Evolutionary conservation across 2,329 filamentous ascomycete genomes (phyloP).

Genomic region (Xylaria sp.): DNA sequence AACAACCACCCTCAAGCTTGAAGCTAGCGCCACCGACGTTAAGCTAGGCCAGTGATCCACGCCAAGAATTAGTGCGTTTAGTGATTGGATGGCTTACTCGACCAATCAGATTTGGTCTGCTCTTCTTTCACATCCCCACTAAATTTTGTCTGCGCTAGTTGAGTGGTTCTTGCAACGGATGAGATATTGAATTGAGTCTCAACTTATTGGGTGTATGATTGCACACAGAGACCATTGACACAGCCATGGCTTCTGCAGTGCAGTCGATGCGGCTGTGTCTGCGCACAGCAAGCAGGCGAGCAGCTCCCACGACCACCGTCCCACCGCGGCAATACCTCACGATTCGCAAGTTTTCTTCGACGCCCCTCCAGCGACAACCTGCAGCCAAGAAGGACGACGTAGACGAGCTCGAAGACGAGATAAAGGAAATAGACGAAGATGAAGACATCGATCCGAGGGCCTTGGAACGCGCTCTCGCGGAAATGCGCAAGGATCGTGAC

Average conservation of each 20-base stretch:
- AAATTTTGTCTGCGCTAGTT: constrained; percentile 32
- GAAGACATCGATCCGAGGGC: constrained; percentile 25
- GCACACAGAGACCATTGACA: constrained; percentile 38
- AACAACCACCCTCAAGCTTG: no score
- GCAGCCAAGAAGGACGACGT: constrained; percentile 41
- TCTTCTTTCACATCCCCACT: constrained; percentile 32
- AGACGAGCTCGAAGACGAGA: constrained; percentile 38
- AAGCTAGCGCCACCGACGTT: background rate
- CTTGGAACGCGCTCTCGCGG: background rate
- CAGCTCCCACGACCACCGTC: constrained; percentile 38
- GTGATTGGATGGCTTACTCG: constrained; percentile 16
- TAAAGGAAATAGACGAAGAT: constrained; percentile 21
- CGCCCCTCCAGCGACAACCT: constrained; percentile 39
- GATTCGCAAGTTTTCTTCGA: constrained; percentile 48
- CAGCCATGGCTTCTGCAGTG: constrained; percentile 56
- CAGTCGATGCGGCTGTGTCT: constrained; percentile 55
- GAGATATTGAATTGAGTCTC: constrained; percentile 27
- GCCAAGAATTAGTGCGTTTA: background rate
- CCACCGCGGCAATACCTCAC: constrained; percentile 41
- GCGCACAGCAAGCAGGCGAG: constrained; percentile 49
- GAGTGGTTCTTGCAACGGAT: constrained; percentile 17
- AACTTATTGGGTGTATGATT: constrained; percentile 28
- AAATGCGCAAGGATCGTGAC: constrained; percentile 9
- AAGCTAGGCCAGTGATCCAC: background rate
- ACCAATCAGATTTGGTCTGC: constrained; percentile 22